These are phyloP conservation scores for Solanum virginianum DNA, from an alignment of 257 asterid genomes.

Conservation along the genomic window DNA sequence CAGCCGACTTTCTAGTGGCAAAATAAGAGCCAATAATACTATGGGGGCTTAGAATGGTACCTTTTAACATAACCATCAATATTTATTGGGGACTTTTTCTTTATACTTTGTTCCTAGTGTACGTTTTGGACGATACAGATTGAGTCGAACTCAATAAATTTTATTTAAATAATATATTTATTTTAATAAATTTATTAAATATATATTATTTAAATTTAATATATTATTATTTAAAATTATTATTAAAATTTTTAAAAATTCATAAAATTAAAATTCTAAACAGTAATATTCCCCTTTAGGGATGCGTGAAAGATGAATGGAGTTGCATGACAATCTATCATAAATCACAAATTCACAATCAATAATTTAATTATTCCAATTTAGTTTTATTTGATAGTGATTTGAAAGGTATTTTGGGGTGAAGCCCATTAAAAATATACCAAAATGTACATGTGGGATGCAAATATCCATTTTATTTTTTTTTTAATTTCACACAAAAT, in stretches of 20 bases:
- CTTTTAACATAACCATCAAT: background rate
- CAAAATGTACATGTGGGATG: background rate
- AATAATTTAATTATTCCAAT: background rate
- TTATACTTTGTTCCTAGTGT: background rate
- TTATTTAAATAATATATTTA: background rate
- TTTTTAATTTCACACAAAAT: too few species aligned
- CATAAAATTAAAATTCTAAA: background rate
- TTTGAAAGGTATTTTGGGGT: background rate
- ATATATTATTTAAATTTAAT: background rate
- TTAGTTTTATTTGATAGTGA: background rate
- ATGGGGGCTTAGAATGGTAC: background rate
- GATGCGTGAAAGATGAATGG: background rate
- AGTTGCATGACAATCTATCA: background rate
- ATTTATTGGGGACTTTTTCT: background rate
- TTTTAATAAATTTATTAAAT: background rate
- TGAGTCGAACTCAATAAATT: background rate
- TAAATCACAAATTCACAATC: background rate
- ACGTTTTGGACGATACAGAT: background rate
- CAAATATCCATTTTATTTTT: background rate
- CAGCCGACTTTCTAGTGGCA: background rate
- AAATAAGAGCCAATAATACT: background rate
- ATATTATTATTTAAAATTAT: background rate
- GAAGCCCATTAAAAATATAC: background rate
- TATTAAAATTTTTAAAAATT: background rate
- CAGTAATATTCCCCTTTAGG: background rate